Evolutionary conservation across 345 rosid genomes (phyloP), one percentile per base, ranked within the genome.

Genomic region (Kandelia obovata): DNA sequence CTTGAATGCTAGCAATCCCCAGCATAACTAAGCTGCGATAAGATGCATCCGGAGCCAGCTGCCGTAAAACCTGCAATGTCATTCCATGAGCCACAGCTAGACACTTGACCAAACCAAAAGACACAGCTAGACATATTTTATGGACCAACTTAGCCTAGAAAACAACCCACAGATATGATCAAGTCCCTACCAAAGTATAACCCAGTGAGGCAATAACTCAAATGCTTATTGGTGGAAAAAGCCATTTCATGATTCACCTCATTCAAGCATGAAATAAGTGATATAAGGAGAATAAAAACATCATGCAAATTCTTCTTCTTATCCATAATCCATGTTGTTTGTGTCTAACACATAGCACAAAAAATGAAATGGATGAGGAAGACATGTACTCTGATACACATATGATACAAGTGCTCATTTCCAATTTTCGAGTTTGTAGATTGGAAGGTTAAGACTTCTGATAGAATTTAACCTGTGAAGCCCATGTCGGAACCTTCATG

Each of bases 1-100:
- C 99, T 75, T 96, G 98, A 83, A 96, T 86, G 81, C 99, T 86
- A 39, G 94, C 99, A 51, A 96, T 87, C 65, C 99, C 99, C 68
- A 96, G 84, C 83, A 85, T 83, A 71, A 89, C 99, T 69, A 96
- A 83, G 83, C 94, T 85, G 55, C 90, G 98, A 75, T 92, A 90
- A 43, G 92, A 85, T 62, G 78, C 83, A 79, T 96, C 97, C n/a
- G 97, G 98, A 1, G 98, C 98, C 46, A 96, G 79, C 83, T 96
- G 99, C 79, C 92, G 87, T 71, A 96, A 72, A 37, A 96, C 94
- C 99, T 96, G 82, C 67, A 49, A 79, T 34, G 61, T 23, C 68
- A 81, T 25, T 66, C 64, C 62, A 68, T 28, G 19, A 43, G 37
- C 37, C 37, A 34, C 37, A 34, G 37, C 37, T 34, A 7, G 8